A percentile compares a stretch with the other conserved stretches of the same genome.
Conservation (phyloP, 495 filamentous ascomycete genomes). For the Neurospora pannonica region DNA sequence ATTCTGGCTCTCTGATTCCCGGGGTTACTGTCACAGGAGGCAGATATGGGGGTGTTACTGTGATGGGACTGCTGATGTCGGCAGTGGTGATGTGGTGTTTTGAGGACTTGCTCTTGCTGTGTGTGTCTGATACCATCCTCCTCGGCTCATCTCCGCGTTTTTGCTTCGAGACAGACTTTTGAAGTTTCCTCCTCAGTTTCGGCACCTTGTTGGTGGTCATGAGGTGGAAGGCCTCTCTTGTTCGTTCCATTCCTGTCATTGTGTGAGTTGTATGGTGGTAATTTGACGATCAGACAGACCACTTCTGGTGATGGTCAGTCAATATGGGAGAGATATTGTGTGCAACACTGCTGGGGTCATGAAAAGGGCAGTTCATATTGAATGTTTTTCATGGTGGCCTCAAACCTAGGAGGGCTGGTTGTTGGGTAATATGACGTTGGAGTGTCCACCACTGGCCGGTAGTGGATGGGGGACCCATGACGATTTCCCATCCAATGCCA, state of each 20-base stretch:
- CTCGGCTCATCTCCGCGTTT: conserved; percentile 12
- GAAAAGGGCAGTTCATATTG: background rate
- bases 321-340: background rate
- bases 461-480: background rate
- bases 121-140: conserved; percentile 6
- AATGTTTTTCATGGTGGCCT: background rate
- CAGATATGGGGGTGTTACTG: conserved; percentile 5
- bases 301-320: background rate
- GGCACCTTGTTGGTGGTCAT: conserved; percentile 15
- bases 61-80: background rate
- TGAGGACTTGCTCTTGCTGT: conserved; percentile 16
- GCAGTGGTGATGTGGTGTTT: conserved; percentile 10
- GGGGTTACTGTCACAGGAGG: conserved; percentile 8
- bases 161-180: conserved; percentile 27
- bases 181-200: conserved; percentile 33
- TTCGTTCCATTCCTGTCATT: conserved; percentile 22
- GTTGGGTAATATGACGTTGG: conserved; percentile 25
- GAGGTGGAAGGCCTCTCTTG: conserved; percentile 14
- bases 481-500: conserved; percentile 15
- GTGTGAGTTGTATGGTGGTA: background rate
- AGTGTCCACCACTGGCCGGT: background rate
- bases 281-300: background rate
- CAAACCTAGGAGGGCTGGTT: background rate
- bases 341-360: background rate
- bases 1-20: conserved; percentile 23